Percentiles rank a stretch among this genome's conserved stretches.
Conservation (phyloP, 495 filamentous ascomycete species). For the Collariella sp. region DNA sequence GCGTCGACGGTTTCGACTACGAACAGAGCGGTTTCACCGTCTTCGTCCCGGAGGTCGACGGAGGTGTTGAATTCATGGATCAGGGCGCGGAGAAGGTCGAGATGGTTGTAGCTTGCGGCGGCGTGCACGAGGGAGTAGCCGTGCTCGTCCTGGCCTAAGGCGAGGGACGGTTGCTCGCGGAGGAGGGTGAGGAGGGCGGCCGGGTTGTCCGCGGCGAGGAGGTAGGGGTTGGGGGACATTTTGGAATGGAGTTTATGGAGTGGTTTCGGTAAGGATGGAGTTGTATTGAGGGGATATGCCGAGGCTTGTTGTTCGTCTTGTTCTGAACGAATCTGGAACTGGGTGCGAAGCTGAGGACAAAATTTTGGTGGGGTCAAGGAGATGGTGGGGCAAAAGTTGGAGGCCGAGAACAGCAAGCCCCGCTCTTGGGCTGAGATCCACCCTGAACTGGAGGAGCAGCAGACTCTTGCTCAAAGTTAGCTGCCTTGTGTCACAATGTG, state of each 20-base stretch:
- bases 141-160: constrained; percentile 63
- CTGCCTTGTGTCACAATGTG: too few species aligned
- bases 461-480: neutral
- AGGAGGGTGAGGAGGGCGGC: constrained; percentile 57
- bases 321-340: neutral
- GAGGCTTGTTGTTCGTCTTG: neutral
- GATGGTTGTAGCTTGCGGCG: constrained; percentile 80
- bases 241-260: neutral
- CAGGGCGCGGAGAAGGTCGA: constrained; percentile 67
- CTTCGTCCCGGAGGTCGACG: constrained; percentile 74
- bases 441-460: neutral
- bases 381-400: constrained; percentile 7
- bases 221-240: constrained; percentile 59
- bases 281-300: neutral
- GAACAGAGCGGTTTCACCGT: constrained; percentile 86
- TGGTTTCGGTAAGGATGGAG: neutral
- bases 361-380: constrained; percentile 12
- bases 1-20: constrained; percentile 68
- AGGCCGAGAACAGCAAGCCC: neutral
- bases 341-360: neutral
- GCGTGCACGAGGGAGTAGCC: constrained; percentile 92
- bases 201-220: constrained; percentile 71
- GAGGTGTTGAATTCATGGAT: constrained; percentile 69
- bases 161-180: constrained; percentile 54
- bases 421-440: neutral